Percentiles rank a stretch among this genome's conserved stretches.
Conservation (phyloP, 805 yeast genomes). For the Cyberlindnera mycetangii region DNA sequence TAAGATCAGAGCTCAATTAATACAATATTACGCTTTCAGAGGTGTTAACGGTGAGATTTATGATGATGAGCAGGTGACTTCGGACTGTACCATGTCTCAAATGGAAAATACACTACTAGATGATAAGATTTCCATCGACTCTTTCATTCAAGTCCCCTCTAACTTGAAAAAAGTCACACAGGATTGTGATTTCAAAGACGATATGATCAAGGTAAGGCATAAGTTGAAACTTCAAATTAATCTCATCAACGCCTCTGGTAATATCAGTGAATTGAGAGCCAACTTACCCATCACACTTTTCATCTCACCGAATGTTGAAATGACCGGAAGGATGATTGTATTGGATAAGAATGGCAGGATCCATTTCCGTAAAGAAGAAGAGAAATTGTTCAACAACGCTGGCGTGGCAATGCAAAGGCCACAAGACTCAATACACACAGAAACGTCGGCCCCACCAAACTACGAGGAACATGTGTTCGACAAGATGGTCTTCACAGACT, state of each 20-base stretch:
- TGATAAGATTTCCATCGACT: constrained; percentile 63
- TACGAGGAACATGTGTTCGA: constrained; percentile 73
- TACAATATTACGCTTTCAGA: constrained; percentile 61
- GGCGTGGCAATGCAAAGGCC: constrained; percentile 6
- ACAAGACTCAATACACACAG: constrained; percentile 32
- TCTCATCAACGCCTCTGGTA: constrained; percentile 71
- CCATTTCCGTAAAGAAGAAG: constrained; percentile 39
- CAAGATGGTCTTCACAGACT: constrained; percentile 32
- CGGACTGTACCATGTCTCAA: constrained; percentile 45
- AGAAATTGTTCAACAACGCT: constrained; percentile 28
- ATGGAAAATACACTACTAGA: constrained; percentile 39
- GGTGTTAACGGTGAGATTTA: constrained; percentile 54
- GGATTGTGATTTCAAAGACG: constrained; percentile 69
- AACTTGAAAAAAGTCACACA: constrained; percentile 73
- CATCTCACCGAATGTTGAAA: constrained; percentile 71
- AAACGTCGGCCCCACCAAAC: constrained; percentile 69
- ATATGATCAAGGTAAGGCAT: constrained; percentile 72
- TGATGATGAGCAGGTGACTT: constrained; percentile 58
- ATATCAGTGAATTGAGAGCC: constrained; percentile 82
- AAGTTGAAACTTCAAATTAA: constrained; percentile 72
- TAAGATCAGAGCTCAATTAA: constrained; percentile 57
- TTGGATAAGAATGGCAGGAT: constrained; percentile 38
- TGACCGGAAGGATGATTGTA: constrained; percentile 40
- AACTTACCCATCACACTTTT: constrained; percentile 73
- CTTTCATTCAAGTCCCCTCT: constrained; percentile 62